phyloP scores from a whole-genome alignment of 352 stramenopile species.

The Globisporangium yorkense region DNA sequence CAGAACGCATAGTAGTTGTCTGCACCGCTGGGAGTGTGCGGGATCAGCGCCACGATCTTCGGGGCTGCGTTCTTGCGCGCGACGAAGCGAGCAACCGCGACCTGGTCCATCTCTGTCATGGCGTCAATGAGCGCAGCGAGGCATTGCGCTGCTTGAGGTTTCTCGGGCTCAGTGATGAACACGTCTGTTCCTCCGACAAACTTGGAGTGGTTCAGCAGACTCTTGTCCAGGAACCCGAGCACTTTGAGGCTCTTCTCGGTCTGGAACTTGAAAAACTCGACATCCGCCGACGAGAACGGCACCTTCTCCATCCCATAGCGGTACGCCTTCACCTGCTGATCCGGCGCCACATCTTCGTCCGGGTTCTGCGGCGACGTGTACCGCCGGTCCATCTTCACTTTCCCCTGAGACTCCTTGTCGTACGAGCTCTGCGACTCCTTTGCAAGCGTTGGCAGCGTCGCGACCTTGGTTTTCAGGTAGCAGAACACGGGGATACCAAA shows the following conservation, averaged over 20 bases:
- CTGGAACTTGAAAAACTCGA: conserved; percentile 80
- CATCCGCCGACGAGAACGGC: conserved; percentile 71
- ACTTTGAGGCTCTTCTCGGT: conserved; percentile 74
- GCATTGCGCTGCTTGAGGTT: conserved; percentile 50
- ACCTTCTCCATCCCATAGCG: conserved; percentile 75
- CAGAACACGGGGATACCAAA: conserved; percentile 74
- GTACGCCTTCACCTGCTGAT: conserved; percentile 77
- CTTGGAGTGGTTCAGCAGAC: conserved; percentile 41
- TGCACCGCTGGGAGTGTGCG: conserved; percentile 26
- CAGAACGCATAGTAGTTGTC: conserved; percentile 70
- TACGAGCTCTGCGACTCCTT: conserved; percentile 73
- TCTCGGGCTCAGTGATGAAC: conserved; percentile 71
- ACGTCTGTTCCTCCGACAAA: conserved; percentile 62
- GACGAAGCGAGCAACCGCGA: conserved; percentile 76
- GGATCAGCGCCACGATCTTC: conserved; percentile 73
- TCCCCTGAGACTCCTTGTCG: conserved; percentile 47
- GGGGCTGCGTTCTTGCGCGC: conserved; percentile 66
- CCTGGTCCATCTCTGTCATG: conserved; percentile 55
- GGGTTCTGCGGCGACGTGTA: conserved; percentile 63
- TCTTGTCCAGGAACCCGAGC: conserved; percentile 62
- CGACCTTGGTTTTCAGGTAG: conserved; percentile 74
- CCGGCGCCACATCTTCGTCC: conserved; percentile 63
- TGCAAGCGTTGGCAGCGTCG: conserved; percentile 54
- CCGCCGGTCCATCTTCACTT: conserved; percentile 67
- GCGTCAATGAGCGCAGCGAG: conserved; percentile 59